Evolutionary conservation across 2,329 filamentous ascomycete genomes (phyloP), one percentile per base, ranked within the genome.

Genomic region (Fusarium euwallaceae): DNA sequence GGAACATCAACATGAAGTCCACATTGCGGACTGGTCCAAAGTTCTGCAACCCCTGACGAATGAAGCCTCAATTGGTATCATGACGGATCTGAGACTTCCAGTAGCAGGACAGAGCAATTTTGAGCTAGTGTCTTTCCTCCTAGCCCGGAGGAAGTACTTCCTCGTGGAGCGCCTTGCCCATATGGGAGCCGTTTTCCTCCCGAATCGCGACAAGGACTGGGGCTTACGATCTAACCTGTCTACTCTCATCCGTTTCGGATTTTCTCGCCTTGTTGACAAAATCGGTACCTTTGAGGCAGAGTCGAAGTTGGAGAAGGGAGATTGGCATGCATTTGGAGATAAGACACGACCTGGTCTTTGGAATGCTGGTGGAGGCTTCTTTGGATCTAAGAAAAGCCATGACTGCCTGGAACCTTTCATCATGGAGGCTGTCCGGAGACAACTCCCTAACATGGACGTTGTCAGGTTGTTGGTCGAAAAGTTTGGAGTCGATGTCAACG

Each of bases 371-470:
- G 70, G 59, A 8, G 39, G 53, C 16, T 5, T 59, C 24, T 10
- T 48, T 6, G 6, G 24, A 4, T 8, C 37, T 7, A 8, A 22
- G 4, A 7, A 45, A 10, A 1, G 4, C 2, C 37, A 22, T n/a
- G 29, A 29, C 2, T 60, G 37, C 22, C 48, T 64, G 7, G 36
- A 8, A 12, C 78, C 78, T 0, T 76, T 80, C 8, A 66, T 83
- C 2, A 41, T 79, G 12, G 58, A 71, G 4, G 82, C 82, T 24
- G 80, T 82, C 55, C 32, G 60, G n/a, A 72, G 80, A 29, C 64
- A 77, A 4, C 64, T 81, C 14, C 83, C 82, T 9, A 84, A 84
- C 41, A 80, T 84, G 67, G 76, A 79, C 6, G 76, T 83, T 4
- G 72, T 84, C 1, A 78, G 79, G 12, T 51, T 83, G 4, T 66